A percentile compares a stretch with the other conserved stretches of the same genome.
These are phyloP conservation scores for Aspergillus quadricinctus DNA, from an alignment of 2,329 filamentous ascomycete species.

Conservation along the genomic window DNA sequence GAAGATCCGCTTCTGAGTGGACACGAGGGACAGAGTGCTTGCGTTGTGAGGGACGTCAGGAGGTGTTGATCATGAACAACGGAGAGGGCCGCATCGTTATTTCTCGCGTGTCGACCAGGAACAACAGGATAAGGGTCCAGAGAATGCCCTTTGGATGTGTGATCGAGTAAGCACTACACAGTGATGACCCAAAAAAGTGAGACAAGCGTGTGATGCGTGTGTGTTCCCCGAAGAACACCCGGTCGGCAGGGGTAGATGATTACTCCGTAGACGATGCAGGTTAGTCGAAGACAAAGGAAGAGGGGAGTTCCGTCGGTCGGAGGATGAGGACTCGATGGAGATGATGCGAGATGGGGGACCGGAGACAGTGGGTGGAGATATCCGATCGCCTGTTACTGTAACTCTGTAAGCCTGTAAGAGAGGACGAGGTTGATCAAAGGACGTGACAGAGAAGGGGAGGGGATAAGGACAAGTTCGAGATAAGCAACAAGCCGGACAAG, in stretches of 20 bases:
- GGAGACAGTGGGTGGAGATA: neutral
- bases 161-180: neutral
- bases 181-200: neutral
- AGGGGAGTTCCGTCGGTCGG: neutral
- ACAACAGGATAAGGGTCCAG: neutral
- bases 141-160: neutral
- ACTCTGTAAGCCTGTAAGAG: neutral
- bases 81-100: conserved; percentile 14
- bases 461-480: conserved; percentile 55
- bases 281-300: neutral
- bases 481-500: conserved; percentile 15
- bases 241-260: neutral
- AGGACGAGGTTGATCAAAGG: neutral
- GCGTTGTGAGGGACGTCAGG: conserved; percentile 2
- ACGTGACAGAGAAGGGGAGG: conserved; percentile 53
- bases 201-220: neutral
- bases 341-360: neutral
- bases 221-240: neutral
- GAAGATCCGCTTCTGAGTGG: neutral
- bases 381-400: neutral
- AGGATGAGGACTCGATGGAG: neutral
- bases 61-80: conserved; percentile 12
- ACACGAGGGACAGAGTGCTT: neutral
- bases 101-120: conserved; percentile 6
- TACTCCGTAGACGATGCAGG: neutral